Conservation (phyloP, 1,284 basidiomycete species). For the Fomitopsis betulina region DNA sequence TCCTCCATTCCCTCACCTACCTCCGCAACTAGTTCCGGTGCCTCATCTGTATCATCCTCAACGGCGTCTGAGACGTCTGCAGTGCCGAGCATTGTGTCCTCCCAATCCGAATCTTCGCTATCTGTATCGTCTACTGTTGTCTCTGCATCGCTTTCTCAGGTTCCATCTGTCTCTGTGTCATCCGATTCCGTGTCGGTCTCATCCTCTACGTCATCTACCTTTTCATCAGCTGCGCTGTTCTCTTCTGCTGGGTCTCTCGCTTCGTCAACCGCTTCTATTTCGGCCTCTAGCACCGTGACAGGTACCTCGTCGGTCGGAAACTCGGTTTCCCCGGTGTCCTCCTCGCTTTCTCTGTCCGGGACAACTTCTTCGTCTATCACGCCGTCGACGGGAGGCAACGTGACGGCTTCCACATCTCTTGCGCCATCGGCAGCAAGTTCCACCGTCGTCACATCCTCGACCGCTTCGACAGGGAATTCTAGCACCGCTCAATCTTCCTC, state of each 20-base stretch:
- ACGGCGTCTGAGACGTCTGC: not conserved
- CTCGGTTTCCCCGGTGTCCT: not conserved
- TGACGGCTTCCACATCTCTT: not conserved
- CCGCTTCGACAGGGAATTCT: not conserved
- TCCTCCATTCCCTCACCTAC: not conserved
- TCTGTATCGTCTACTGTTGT: not conserved
- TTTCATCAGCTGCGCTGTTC: conserved; percentile 2
- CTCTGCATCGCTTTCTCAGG: not conserved
- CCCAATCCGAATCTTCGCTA: not conserved
- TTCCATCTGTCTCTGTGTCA: not conserved
- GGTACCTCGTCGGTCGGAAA: not conserved
- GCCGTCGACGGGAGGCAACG: not conserved
- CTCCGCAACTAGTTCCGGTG: not conserved
- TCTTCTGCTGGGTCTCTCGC: not conserved
- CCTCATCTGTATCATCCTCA: not conserved
- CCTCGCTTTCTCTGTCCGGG: not conserved
- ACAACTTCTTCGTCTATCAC: not conserved
- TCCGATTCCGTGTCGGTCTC: not conserved
- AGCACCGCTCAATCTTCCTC: not conserved
- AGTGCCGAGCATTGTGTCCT: not conserved
- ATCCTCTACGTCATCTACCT: not conserved
- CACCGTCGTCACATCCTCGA: not conserved
- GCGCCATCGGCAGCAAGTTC: conserved; percentile 4
- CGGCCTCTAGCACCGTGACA: not conserved
- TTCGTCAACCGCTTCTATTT: not conserved